These are phyloP conservation scores for Margaritispora aquatica DNA, from an alignment of 495 filamentous ascomycete genomes.

Conservation along the genomic window DNA sequence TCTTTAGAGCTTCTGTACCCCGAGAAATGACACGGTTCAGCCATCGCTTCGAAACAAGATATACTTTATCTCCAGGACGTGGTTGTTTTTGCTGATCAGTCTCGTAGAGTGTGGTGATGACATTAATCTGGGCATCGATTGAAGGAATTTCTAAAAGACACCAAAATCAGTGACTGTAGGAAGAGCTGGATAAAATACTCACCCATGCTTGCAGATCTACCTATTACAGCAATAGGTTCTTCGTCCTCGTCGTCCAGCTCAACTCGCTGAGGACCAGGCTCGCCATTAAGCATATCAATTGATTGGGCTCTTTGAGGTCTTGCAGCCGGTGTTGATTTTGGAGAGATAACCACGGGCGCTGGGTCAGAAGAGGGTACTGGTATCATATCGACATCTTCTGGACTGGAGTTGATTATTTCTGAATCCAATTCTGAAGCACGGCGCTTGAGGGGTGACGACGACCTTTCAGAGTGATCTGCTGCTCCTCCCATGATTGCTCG, in stretches of 20 bases:
- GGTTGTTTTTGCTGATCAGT: constrained; percentile 44
- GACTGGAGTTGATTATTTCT: constrained; percentile 17
- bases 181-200: background rate
- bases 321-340: background rate
- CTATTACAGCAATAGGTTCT: background rate
- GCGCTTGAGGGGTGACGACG: constrained; percentile 49
- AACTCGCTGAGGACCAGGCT: background rate
- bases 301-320: constrained; percentile 11
- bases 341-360: background rate
- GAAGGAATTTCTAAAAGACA: constrained; percentile 33
- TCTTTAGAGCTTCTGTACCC: constrained; percentile 46
- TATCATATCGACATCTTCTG: constrained; percentile 46
- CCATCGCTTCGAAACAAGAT: constrained; percentile 75
- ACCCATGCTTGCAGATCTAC: constrained; percentile 8
- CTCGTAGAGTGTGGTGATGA: constrained; percentile 57
- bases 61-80: constrained; percentile 66
- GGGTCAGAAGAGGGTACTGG: constrained; percentile 23
- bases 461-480: constrained; percentile 41
- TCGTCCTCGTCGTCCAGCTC: background rate
- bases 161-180: background rate
- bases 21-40: constrained; percentile 66
- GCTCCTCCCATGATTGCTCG: constrained; percentile 48
- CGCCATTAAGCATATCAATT: constrained; percentile 19
- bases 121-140: constrained; percentile 73
- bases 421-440: constrained; percentile 47